These are phyloP conservation scores for Melocanna baccifera DNA, from an alignment of 176 grass and related monocot genomes.

Conservation along the genomic window DNA sequence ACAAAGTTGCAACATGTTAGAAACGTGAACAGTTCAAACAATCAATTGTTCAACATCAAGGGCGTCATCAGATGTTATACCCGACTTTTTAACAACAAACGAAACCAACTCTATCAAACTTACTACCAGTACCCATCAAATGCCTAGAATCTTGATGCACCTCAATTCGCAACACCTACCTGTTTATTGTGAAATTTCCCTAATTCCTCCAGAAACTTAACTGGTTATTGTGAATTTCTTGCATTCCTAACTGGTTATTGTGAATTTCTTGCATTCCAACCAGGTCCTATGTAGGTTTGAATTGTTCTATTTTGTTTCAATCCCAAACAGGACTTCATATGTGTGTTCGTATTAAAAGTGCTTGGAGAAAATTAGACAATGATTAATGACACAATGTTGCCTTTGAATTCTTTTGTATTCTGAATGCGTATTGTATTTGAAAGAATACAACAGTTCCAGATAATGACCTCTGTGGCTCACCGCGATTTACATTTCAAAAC, in stretches of 20 bases:
- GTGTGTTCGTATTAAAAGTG: not conserved
- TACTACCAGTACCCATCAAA: not conserved
- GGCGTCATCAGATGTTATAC: not conserved
- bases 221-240: too few species aligned
- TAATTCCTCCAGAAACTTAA: too few species aligned
- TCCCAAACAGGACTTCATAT: not conserved
- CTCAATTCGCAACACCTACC: not conserved
- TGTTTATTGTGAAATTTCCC: too few species aligned
- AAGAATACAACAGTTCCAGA: constrained; percentile 19
- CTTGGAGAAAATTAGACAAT: not conserved
- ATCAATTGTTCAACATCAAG: not conserved
- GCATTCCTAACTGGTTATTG: not conserved
- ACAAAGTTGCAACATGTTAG: too few species aligned
- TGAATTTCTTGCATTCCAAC: not conserved
- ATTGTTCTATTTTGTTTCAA: too few species aligned
- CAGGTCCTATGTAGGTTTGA: not conserved
- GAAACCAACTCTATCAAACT: not conserved
- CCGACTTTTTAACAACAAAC: not conserved
- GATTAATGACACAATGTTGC: not conserved
- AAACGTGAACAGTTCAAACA: too few species aligned
- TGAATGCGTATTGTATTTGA: constrained; percentile 15
- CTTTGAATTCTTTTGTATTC: not conserved
- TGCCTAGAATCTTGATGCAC: not conserved
- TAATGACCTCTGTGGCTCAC: constrained; percentile 4
- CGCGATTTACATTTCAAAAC: constrained; percentile 12